These are phyloP conservation scores for Trifolium subterraneum DNA, from an alignment of 306 rosid species.

Conservation along the genomic window DNA sequence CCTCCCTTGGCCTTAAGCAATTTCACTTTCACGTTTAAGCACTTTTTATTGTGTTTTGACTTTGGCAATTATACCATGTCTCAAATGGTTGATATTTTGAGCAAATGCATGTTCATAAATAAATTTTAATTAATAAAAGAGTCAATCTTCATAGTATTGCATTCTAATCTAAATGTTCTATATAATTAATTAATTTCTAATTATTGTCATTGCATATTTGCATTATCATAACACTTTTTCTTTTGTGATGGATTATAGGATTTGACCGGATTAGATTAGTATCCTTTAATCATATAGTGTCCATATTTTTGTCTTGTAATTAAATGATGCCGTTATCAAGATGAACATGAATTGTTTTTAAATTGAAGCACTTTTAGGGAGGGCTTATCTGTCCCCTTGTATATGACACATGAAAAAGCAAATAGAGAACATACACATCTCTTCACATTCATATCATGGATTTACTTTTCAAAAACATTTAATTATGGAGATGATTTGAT, in stretches of 20 bases:
- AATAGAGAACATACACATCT: neutral
- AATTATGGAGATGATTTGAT: neutral
- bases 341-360: slow-evolving; percentile 5
- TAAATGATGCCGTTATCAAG: slow-evolving; percentile 22
- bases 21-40: slow-evolving; percentile 36
- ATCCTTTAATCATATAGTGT: slow-evolving; percentile 39
- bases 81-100: slow-evolving; percentile 23
- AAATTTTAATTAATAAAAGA: slow-evolving; percentile 23
- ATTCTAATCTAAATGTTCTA: slow-evolving; percentile 21
- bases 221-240: slow-evolving; percentile 21
- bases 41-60: slow-evolving; percentile 44
- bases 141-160: slow-evolving; percentile 35
- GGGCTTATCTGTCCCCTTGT: slow-evolving; percentile 44
- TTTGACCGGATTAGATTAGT: slow-evolving; percentile 36
- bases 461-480: slow-evolving; percentile 1
- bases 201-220: slow-evolving; percentile 31
- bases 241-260: slow-evolving; percentile 39
- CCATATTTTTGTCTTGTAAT: slow-evolving; percentile 47
- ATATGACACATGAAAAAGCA: slow-evolving; percentile 36
- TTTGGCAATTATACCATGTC: slow-evolving; percentile 13
- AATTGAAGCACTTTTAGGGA: neutral
- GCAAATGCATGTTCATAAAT: neutral
- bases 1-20: slow-evolving; percentile 26
- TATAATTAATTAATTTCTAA: slow-evolving; percentile 24
- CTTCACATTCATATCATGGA: neutral